phyloP scores from a whole-genome alignment of 257 asterid genomes.

The Gentiana dahurica region DNA sequence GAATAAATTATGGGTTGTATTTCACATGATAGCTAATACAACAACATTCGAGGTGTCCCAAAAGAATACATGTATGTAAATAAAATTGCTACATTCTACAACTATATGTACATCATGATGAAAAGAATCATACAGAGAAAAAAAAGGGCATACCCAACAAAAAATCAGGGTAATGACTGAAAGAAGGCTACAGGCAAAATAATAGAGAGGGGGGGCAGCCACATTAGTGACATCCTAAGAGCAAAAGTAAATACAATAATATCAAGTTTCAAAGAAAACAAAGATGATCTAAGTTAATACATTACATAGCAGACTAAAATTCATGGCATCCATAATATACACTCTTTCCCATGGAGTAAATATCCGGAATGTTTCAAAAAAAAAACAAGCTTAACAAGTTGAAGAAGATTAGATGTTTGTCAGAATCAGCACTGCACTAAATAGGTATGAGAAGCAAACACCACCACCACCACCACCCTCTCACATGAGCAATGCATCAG shows the following conservation, averaged over 20 bases:
- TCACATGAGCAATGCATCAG: slow-evolving; percentile 20
- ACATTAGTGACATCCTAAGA: slow-evolving; percentile 22
- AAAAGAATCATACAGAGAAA: not conserved
- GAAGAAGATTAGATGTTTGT: slow-evolving; percentile 28
- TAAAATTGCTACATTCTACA: too few species aligned
- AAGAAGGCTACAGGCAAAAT: too few species aligned
- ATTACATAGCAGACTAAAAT: slow-evolving; percentile 31
- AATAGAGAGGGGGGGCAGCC: slow-evolving; percentile 24
- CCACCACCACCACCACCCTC: too few species aligned
- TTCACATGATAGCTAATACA: too few species aligned
- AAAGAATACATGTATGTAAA: too few species aligned
- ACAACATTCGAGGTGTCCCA: too few species aligned
- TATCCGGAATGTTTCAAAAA: slow-evolving; percentile 23
- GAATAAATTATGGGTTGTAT: too few species aligned
- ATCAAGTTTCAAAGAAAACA: too few species aligned
- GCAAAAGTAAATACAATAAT: slow-evolving; percentile 40
- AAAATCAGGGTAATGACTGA: slow-evolving; percentile 8
- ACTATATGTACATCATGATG: too few species aligned
- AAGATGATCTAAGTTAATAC: slow-evolving; percentile 27
- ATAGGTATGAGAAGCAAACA: slow-evolving; percentile 29
- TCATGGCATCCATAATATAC: slow-evolving; percentile 33
- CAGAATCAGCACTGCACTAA: slow-evolving; percentile 21
- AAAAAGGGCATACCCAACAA: slow-evolving; percentile 30
- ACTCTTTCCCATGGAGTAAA: slow-evolving; percentile 9
- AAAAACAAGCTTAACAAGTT: slow-evolving; percentile 21